Evolutionary conservation across 257 asterid species (phyloP).

Genomic region (Solanum chmielewskii): DNA sequence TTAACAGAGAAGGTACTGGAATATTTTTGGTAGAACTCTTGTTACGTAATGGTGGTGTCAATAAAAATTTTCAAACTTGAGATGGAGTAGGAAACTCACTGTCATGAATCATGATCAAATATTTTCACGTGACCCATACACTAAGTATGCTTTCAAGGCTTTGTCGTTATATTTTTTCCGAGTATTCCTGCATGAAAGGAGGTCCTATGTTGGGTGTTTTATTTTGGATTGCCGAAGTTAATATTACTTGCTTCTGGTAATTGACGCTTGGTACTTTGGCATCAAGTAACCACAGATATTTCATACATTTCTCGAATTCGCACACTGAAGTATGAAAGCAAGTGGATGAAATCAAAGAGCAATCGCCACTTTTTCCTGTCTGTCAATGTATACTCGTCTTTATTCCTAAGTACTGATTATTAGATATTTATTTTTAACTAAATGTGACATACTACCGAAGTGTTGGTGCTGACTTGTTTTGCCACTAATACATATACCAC

Average conservation of each 20-base stretch:
- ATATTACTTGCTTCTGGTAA: neutral
- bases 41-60: neutral
- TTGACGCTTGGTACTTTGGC: neutral
- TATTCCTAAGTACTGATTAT: neutral
- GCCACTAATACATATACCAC: neutral
- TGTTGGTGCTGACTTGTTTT: neutral
- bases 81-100: neutral
- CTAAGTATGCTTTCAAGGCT: neutral
- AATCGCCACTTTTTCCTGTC: neutral
- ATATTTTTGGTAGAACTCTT: neutral
- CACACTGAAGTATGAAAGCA: neutral
- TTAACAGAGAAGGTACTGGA: neutral
- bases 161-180: neutral
- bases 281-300: neutral
- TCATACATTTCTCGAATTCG: neutral
- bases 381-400: neutral
- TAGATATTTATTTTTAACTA: neutral
- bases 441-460: neutral
- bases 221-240: neutral
- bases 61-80: neutral
- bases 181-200: neutral
- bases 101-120: neutral
- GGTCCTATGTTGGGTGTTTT: neutral
- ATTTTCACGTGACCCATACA: neutral
- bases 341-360: neutral